These are phyloP conservation scores for Castanospermum australe DNA, from an alignment of 306 rosid species.

Conservation along the genomic window DNA sequence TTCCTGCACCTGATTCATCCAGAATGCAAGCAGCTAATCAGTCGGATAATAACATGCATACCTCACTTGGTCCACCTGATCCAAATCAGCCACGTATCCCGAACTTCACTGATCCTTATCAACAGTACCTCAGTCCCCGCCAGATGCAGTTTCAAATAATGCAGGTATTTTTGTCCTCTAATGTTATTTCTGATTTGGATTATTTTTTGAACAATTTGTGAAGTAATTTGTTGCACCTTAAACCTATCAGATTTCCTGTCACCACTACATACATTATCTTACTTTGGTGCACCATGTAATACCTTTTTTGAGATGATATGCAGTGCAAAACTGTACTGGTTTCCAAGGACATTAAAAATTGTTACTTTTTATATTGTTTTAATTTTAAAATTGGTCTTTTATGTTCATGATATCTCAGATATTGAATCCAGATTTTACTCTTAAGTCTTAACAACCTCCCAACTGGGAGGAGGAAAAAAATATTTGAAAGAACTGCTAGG, in stretches of 20 bases:
- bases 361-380: background rate
- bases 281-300: background rate
- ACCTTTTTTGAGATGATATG: background rate
- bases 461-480: background rate
- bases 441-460: background rate
- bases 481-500: background rate
- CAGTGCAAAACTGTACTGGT: background rate
- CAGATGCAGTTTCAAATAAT: slow-evolving; percentile 61
- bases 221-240: background rate
- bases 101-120: slow-evolving; percentile 65
- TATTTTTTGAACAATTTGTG: background rate
- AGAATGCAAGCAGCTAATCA: slow-evolving; percentile 50
- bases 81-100: slow-evolving; percentile 54
- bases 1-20: slow-evolving; percentile 53
- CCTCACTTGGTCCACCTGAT: slow-evolving; percentile 44
- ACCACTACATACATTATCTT: background rate
- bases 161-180: slow-evolving; percentile 52
- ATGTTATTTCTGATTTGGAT: background rate
- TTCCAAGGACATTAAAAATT: background rate
- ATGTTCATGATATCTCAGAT: background rate
- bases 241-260: slow-evolving; percentile 3
- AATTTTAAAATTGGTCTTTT: slow-evolving; percentile 1
- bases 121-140: slow-evolving; percentile 64
- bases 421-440: background rate
- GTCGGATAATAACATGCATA: slow-evolving; percentile 43